Conservation (phyloP, 2,329 filamentous ascomycete genomes). For the Pyrenophora teres region DNA sequence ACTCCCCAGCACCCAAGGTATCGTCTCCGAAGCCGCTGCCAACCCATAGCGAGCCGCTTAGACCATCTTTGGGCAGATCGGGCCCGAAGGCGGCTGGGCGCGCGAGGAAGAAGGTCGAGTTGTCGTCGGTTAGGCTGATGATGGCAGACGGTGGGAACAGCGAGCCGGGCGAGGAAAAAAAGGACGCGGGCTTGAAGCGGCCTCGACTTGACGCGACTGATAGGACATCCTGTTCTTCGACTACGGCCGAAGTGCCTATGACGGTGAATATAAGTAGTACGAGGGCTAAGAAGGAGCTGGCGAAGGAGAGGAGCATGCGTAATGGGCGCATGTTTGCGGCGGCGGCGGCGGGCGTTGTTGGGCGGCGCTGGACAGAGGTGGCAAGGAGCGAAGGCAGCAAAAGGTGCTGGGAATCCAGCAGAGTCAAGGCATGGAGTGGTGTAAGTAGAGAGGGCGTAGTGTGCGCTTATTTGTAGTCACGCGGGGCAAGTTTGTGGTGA, state of each 20-base stretch:
- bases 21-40: slow-evolving; percentile 91
- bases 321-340: slow-evolving; percentile 44
- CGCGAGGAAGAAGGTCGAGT: slow-evolving; percentile 94
- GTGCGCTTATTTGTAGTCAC: slow-evolving; percentile 9
- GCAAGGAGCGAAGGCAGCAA: slow-evolving; percentile 25
- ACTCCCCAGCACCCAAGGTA: slow-evolving; percentile 69
- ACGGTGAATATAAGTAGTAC: slow-evolving; percentile 51
- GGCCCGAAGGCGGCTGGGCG: slow-evolving; percentile 93
- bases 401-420: slow-evolving; percentile 27
- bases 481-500: slow-evolving; percentile 9
- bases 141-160: slow-evolving; percentile 94
- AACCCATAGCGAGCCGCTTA: slow-evolving; percentile 92
- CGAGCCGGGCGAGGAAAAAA: slow-evolving; percentile 68
- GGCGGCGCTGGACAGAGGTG: slow-evolving; percentile 6
- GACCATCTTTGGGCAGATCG: slow-evolving; percentile 70
- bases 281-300: slow-evolving; percentile 50
- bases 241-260: slow-evolving; percentile 25
- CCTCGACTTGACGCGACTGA: slow-evolving; percentile 35
- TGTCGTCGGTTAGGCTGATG: slow-evolving; percentile 96
- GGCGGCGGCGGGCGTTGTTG: background rate
- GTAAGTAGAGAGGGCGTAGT: slow-evolving; percentile 7
- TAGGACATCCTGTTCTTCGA: slow-evolving; percentile 22
- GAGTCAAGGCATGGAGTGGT: slow-evolving; percentile 29
- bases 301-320: slow-evolving; percentile 49
- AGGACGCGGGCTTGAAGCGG: slow-evolving; percentile 51